A percentile compares a stretch with the other conserved stretches of the same genome.
Conservation (phyloP, 305 asterid species). For the Stenogyne calaminthoides region DNA sequence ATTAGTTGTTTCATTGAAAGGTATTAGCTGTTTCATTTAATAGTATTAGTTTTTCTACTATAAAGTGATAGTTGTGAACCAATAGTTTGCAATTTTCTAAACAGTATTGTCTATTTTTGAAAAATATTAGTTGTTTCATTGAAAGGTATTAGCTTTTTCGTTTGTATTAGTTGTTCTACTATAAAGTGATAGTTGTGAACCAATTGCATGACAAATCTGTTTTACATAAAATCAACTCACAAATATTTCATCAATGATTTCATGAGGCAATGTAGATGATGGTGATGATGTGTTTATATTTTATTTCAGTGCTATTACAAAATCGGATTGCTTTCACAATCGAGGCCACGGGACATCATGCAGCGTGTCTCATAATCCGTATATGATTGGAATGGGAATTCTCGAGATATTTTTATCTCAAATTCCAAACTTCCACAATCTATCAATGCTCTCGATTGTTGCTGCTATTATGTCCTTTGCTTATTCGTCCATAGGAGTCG, state of each 20-base stretch:
- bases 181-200: too few species aligned
- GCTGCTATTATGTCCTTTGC: slow-evolving; percentile 73
- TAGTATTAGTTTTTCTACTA: too few species aligned
- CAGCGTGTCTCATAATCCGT: slow-evolving; percentile 55
- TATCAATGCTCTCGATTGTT: slow-evolving; percentile 52
- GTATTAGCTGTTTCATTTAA: too few species aligned
- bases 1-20: too few species aligned
- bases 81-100: too few species aligned
- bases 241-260: background rate
- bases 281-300: background rate
- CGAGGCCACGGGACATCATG: slow-evolving; percentile 45
- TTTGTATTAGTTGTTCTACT: too few species aligned
- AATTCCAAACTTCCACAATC: slow-evolving; percentile 62
- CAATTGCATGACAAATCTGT: too few species aligned
- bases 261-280: background rate
- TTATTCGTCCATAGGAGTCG: slow-evolving; percentile 61
- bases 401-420: slow-evolving; percentile 62
- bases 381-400: slow-evolving; percentile 63
- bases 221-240: too few species aligned
- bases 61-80: too few species aligned
- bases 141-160: too few species aligned
- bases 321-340: slow-evolving; percentile 56
- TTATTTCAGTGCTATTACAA: slow-evolving; percentile 53
- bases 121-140: too few species aligned
- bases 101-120: too few species aligned